Evolutionary conservation across 768 basidiomycete species (phyloP).

Genomic region (Tricholoma flavovirens): DNA sequence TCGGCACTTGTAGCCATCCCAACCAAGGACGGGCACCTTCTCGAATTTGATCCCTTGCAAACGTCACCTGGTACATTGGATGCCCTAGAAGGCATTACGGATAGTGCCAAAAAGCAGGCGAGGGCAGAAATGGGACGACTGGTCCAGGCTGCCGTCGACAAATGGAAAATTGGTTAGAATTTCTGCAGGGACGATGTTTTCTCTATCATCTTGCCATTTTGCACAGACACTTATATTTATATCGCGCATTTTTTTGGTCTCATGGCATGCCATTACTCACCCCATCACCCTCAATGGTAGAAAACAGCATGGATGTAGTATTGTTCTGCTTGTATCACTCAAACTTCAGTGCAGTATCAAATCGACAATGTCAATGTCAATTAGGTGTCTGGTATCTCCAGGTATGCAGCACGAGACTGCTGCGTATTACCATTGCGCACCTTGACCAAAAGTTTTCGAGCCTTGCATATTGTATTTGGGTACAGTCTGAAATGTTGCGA

Average conservation of each 20-base stretch:
- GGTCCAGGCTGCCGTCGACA: slow-evolving; percentile 66
- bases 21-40: slow-evolving; percentile 72
- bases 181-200: not conserved
- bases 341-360: not conserved
- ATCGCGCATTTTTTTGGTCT: not conserved
- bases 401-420: slow-evolving; percentile 45
- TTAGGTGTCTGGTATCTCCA: slow-evolving; percentile 28
- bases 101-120: slow-evolving; percentile 80
- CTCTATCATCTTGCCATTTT: slow-evolving; percentile 1
- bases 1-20: slow-evolving; percentile 72
- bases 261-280: slow-evolving; percentile 3
- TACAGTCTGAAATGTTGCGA: slow-evolving; percentile 19
- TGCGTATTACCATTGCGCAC: slow-evolving; percentile 57
- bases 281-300: slow-evolving; percentile 7
- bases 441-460: slow-evolving; percentile 46
- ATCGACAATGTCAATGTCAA: not conserved
- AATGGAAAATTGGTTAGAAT: slow-evolving; percentile 58
- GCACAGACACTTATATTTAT: slow-evolving; percentile 2
- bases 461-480: slow-evolving; percentile 18
- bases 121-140: slow-evolving; percentile 69
- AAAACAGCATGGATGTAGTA: slow-evolving; percentile 3
- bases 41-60: slow-evolving; percentile 80
- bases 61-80: slow-evolving; percentile 70
- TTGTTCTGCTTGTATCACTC: slow-evolving; percentile 7
- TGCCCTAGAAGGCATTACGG: slow-evolving; percentile 70